Conservation (phyloP, 2,329 filamentous ascomycete genomes). For the Aspergillus spinulosporus region DNA sequence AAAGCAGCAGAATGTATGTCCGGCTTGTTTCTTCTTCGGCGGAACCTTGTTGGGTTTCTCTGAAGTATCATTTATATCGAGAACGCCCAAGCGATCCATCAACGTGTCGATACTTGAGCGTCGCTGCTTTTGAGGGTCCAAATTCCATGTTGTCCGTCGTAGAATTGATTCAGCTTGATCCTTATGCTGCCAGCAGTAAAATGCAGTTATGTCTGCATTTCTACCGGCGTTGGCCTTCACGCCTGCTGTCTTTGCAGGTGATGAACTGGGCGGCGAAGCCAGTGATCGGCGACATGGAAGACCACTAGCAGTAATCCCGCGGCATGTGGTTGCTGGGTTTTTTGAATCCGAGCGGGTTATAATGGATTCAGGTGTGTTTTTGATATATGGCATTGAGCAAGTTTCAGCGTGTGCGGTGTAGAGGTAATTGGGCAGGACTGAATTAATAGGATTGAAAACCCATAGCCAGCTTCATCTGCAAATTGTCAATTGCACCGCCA, state of each 20-base stretch:
- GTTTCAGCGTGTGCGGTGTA: neutral
- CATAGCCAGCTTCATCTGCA: neutral
- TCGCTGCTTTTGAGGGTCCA: conserved; percentile 54
- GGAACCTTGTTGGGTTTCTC: conserved; percentile 14
- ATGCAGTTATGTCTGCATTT: conserved; percentile 36
- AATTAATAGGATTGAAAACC: neutral
- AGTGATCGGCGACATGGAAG: conserved; percentile 77
- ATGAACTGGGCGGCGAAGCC: conserved; percentile 48
- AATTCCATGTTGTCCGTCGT: conserved; percentile 34
- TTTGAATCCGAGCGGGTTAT: conserved; percentile 80
- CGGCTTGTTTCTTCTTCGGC: conserved; percentile 27
- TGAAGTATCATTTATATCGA: conserved; percentile 58
- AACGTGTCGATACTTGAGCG: conserved; percentile 84
- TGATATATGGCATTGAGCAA: conserved; percentile 61
- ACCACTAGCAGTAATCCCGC: conserved; percentile 81
- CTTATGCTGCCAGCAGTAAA: conserved; percentile 94
- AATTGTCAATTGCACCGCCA: conserved; percentile 2
- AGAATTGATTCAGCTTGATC: conserved; percentile 64
- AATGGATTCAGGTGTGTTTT: conserved; percentile 76
- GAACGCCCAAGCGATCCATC: conserved; percentile 72
- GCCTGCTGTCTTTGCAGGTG: conserved; percentile 30
- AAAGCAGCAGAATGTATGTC: conserved; percentile 38
- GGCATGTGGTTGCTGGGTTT: conserved; percentile 79
- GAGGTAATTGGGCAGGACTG: neutral
- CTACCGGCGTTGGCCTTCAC: conserved; percentile 22